These are phyloP conservation scores for Aspergillus sp. DNA, from an alignment of 2,329 filamentous ascomycete species.

Conservation along the genomic window DNA sequence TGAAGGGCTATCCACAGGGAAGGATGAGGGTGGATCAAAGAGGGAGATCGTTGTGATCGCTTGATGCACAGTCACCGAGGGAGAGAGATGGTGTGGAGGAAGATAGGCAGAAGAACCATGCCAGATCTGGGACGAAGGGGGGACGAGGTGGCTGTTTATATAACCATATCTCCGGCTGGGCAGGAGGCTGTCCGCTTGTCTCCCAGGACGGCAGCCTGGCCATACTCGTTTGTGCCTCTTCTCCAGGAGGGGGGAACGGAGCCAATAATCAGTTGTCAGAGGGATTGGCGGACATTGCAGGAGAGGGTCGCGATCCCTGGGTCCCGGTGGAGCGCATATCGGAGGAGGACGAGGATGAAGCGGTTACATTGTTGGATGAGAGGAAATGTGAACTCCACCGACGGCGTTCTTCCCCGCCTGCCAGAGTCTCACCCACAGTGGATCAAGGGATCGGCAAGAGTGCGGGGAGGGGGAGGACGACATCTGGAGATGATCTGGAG, in stretches of 20 bases:
- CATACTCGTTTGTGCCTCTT: not conserved
- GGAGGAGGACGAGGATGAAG: slow-evolving; percentile 1
- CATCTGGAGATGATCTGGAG: slow-evolving; percentile 10
- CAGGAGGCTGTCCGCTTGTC: not conserved
- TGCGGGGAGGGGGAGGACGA: slow-evolving; percentile 7
- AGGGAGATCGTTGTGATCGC: not conserved
- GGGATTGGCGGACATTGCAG: not conserved
- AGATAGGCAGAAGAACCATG: not conserved
- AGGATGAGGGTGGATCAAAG: not conserved
- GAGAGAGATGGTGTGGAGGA: not conserved
- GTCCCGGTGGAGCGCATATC: slow-evolving; percentile 10
- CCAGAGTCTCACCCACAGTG: slow-evolving; percentile 11
- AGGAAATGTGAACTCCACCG: slow-evolving; percentile 1
- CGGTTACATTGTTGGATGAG: slow-evolving; percentile 10
- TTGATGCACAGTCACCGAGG: not conserved
- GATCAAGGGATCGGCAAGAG: slow-evolving; percentile 13
- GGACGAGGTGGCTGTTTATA: not conserved
- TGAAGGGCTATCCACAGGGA: not conserved
- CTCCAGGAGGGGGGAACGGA: not conserved
- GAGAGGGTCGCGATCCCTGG: slow-evolving; percentile 3
- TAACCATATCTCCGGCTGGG: not conserved
- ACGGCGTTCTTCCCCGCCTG: slow-evolving; percentile 3
- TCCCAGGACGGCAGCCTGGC: not conserved
- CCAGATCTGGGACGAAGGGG: not conserved
- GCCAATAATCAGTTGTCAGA: not conserved